These are phyloP conservation scores for Ustilago tritici DNA, from an alignment of 1,284 basidiomycete genomes.

Conservation along the genomic window DNA sequence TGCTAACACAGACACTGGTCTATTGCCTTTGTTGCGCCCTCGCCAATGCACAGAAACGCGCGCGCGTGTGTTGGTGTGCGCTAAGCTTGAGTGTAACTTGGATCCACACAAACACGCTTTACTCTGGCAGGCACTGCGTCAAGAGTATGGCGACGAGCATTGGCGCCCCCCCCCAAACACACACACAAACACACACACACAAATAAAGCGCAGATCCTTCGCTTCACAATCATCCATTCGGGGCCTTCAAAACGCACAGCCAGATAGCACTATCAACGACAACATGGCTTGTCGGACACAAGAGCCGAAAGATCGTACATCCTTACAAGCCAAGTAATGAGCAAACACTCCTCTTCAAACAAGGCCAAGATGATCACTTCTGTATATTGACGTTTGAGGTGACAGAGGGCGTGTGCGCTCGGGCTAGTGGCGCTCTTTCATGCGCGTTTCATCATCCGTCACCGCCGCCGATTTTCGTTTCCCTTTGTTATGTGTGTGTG, in stretches of 20 bases:
- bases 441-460: background rate
- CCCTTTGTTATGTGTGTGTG: background rate
- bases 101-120: background rate
- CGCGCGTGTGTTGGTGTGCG: background rate
- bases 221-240: background rate
- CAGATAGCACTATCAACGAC: background rate
- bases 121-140: background rate
- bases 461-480: background rate
- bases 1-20: background rate
- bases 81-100: too few species aligned
- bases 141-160: slow-evolving; percentile 1
- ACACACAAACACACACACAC: background rate
- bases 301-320: background rate
- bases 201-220: background rate
- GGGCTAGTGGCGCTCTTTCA: background rate
- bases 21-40: background rate
- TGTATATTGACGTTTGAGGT: background rate
- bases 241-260: background rate
- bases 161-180: too few species aligned
- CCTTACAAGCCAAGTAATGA: background rate
- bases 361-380: background rate
- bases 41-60: background rate
- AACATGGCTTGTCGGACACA: background rate
- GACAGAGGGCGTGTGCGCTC: background rate
- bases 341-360: background rate